Conservation (phyloP, 2,329 filamentous ascomycete species). For the Cladosporium austrohemisphaericum region DNA sequence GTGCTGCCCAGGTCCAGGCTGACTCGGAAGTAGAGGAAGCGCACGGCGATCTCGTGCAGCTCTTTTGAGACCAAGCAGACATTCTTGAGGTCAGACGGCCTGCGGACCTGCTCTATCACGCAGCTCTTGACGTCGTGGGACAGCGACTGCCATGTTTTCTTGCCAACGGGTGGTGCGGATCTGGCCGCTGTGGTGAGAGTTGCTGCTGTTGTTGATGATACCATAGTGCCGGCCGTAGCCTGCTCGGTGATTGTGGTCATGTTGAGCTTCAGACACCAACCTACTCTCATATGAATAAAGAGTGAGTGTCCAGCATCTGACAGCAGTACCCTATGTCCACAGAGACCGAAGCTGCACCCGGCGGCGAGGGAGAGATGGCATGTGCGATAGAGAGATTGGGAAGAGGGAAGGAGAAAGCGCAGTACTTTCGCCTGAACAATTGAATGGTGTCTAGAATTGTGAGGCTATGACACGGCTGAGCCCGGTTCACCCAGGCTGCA, state of each 20-base stretch:
- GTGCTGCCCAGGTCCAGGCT: constrained; percentile 45
- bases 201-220: background rate
- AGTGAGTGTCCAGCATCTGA: no score
- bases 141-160: constrained; percentile 18
- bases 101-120: constrained; percentile 40
- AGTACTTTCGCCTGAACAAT: background rate
- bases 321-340: no score
- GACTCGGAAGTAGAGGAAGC: constrained; percentile 45
- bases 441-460: background rate
- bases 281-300: background rate
- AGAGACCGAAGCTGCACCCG: no score
- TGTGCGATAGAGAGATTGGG: no score
- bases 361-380: no score
- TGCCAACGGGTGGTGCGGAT: background rate
- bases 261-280: background rate
- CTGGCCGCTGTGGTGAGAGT: background rate
- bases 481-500: constrained; percentile 8
- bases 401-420: background rate
- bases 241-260: background rate
- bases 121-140: constrained; percentile 33
- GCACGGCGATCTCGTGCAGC: constrained; percentile 45
- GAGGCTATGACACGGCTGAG: constrained; percentile 2
- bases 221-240: background rate
- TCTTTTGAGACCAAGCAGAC: constrained; percentile 47
- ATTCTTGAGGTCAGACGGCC: constrained; percentile 46